These are phyloP conservation scores for Heliocybe sulcata DNA, from an alignment of 1,284 basidiomycete genomes.

Conservation along the genomic window DNA sequence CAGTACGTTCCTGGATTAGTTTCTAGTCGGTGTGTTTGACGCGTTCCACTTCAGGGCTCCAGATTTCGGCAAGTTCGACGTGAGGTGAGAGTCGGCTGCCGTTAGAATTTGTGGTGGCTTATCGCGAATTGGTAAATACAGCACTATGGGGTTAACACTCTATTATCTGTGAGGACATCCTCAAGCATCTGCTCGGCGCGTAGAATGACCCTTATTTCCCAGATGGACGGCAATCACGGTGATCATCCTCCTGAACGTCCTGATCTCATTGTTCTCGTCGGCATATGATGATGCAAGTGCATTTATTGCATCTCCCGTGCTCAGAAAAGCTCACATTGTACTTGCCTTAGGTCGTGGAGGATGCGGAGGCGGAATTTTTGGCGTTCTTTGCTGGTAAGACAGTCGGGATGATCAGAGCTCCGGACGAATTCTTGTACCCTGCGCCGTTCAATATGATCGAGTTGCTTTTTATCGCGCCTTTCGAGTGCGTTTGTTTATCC, in stretches of 20 bases:
- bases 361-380: conserved; percentile 74
- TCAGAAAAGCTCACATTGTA: conserved; percentile 5
- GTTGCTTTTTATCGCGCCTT: conserved; percentile 70
- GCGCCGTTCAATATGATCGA: conserved; percentile 87
- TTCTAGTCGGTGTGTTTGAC: conserved; percentile 1
- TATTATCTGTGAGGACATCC: conserved; percentile 66
- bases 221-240: conserved; percentile 85
- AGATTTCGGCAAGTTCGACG: conserved; percentile 64
- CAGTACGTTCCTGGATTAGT: conserved; percentile 39
- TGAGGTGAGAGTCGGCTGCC: conserved; percentile 30
- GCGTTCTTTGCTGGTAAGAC: conserved; percentile 88
- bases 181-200: neutral
- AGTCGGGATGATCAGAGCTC: conserved; percentile 77
- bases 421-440: conserved; percentile 69
- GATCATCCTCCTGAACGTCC: conserved; percentile 88
- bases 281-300: conserved; percentile 82
- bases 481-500: conserved; percentile 52
- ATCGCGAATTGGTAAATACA: conserved; percentile 17
- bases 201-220: conserved; percentile 5
- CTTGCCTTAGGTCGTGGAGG: conserved; percentile 40
- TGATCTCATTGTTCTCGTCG: conserved; percentile 91
- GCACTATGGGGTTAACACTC: conserved; percentile 65
- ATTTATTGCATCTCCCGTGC: conserved; percentile 5
- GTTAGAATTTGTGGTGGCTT: conserved; percentile 9
- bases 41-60: conserved; percentile 48